These are phyloP conservation scores for Ogataea neopini DNA, from an alignment of 805 yeast genomes.

Conservation along the genomic window DNA sequence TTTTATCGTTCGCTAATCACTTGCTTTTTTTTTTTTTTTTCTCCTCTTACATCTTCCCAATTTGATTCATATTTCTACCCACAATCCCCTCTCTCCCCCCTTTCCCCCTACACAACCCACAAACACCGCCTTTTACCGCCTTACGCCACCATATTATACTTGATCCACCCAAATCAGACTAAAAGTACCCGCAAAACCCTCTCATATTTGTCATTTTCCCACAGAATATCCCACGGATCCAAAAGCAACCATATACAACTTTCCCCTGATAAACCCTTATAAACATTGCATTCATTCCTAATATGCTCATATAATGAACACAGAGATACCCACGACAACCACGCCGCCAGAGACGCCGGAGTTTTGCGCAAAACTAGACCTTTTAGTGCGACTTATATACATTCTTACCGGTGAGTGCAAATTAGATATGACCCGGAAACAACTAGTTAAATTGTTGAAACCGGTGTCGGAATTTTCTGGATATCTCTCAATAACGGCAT, in stretches of 20 bases:
- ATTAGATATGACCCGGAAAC: constrained; percentile 18
- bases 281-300: background rate
- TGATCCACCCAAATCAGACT: too few relatives aligned
- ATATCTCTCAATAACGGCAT: constrained; percentile 49
- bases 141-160: too few relatives aligned
- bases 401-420: constrained; percentile 30
- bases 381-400: constrained; percentile 25
- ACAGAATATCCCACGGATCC: background rate
- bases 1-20: too few relatives aligned
- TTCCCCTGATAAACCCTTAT: background rate
- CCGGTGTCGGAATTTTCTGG: constrained; percentile 35
- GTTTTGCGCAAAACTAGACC: constrained; percentile 23
- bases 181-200: background rate
- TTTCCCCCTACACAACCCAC: background rate
- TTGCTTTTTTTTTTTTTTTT: background rate
- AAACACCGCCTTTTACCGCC: background rate
- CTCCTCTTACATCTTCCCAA: background rate
- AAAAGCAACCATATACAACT: background rate
- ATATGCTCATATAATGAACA: constrained; percentile 10
- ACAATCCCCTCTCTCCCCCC: background rate
- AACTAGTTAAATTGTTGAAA: constrained; percentile 17
- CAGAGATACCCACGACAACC: constrained; percentile 8
- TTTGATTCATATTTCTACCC: background rate
- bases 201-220: background rate
- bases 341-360: constrained; percentile 12